Base-by-base conservation (phyloP, 2,329 filamentous ascomycete species). In the Fusarium foetens region DNA sequence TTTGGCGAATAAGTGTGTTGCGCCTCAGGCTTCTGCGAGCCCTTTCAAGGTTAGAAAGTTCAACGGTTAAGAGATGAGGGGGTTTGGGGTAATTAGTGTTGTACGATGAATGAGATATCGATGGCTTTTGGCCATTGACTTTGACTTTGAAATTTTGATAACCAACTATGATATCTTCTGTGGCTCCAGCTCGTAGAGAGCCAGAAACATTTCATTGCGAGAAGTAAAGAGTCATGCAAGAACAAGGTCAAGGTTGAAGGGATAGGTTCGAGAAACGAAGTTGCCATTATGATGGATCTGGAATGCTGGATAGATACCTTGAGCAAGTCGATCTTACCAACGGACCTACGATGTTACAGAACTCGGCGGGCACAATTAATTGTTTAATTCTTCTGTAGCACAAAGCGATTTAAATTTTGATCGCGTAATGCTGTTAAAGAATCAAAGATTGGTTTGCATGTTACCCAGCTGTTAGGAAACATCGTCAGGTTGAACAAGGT, bases 1-100 rank as follows among this genome's bases (percentile, higher is more conserved):
- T 10, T 51, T 76, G 52, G 71, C 69, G 11, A 71, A 75, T 10
- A 76, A 61, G 36, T 76, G 74, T 10, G 54, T 64, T 6, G 65
- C 60, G 2, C 60, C 74, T 12, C 27, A 66, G 29, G 74, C 74
- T 21, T 66, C 62, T 7, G 66, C 58, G 1, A 75, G 69, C 17
- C 71, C 74, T 4, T 76, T 76, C 39, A 68, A 58, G 27, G 66
- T 69, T 9, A 39, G 66, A 23, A 68, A 69, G 52, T 69, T 69
- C 42, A 39, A 58, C 23, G 58, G 59, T 38, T 69, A 54, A 16
- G 16, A 3, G 16, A 11, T 19, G 23, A 9, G 23, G 12, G 1
- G 27, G 27, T 1, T 35, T 11, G 21, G 6, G 21, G 14, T 13
- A 29, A 7, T 23, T 19, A 27, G 35, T 25, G 27, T 5, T 41